Base-by-base conservation (phyloP, 768 basidiomycete species). In the Suillus subaureus region DNA sequence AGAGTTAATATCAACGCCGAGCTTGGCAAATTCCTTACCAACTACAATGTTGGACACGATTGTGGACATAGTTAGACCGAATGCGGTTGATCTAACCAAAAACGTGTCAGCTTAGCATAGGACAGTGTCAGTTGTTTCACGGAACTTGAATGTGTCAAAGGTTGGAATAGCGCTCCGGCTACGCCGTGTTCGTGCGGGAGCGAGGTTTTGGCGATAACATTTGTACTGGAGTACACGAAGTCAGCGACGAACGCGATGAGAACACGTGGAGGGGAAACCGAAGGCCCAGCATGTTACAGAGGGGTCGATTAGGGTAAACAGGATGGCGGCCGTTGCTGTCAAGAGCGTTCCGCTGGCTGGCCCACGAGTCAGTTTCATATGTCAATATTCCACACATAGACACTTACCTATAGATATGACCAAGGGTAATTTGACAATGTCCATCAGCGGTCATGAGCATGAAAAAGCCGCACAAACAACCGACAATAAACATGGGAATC, bases 151-250 rank as follows among this genome's bases (percentile, higher is more conserved):
- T 90, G 89, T 6, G 85, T 89, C 84, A 94, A 87, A 1, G 92
- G 92, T 71, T 91, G 89, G 75, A 93, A 93, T 31, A 93, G 66
- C 12, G 87, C 91, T 3, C 90, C 91, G 6, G 87, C 87, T 6
- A 93, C 79, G 74, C 87, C 88, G 75, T 93, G 92, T 69, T 94
- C 92, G 62, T 89, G 82, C 3, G 86, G 87, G 1, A 83, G 73
- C 2, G 86, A 82, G 12, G 90, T 81, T 70, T 88, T 89, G 3
- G 91, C 89, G 51, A 92, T 84, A 69, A 90, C 93, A 18, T 93
- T 77, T 8, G 89, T 90, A 3, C 92, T 92, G 0, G 92, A 79
- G 70, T 87, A 93, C 3, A 91, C 86, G 67, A 94, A 91, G 71
- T 94, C 92, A 1, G 87, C 90, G 23, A 92, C 92, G 56, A 92